These are phyloP conservation scores for Ceriops zippeliana DNA, from an alignment of 345 rosid genomes.

Conservation along the genomic window DNA sequence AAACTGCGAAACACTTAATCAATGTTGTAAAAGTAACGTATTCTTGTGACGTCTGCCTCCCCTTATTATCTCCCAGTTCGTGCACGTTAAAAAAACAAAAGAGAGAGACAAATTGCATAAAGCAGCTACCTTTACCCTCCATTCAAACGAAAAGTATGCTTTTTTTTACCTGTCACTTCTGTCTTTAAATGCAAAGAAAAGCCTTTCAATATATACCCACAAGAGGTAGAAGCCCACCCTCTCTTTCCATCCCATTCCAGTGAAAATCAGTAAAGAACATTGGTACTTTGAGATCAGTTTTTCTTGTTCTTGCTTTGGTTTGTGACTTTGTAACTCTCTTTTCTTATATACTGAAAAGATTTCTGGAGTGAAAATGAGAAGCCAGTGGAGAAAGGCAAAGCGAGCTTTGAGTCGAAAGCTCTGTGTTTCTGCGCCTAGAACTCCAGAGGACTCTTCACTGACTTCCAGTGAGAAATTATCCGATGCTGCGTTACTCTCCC, in stretches of 20 bases:
- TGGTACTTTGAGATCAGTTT: slow-evolving; percentile 27
- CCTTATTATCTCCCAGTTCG: no score
- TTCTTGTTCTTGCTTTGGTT: slow-evolving; percentile 14
- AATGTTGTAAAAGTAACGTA: no score
- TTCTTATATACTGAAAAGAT: slow-evolving; percentile 12
- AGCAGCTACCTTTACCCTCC: no score
- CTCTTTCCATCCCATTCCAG: slow-evolving; percentile 28
- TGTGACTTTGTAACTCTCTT: background rate
- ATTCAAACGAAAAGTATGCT: no score
- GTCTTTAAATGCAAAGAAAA: no score
- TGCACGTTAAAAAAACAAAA: no score
- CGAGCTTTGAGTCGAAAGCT: slow-evolving; percentile 28
- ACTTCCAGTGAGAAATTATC: slow-evolving; percentile 61
- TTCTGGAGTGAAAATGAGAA: slow-evolving; percentile 17
- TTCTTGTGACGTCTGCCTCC: no score
- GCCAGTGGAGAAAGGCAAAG: slow-evolving; percentile 34
- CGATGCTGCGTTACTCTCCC: slow-evolving; percentile 72
- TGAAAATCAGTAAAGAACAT: slow-evolving; percentile 13
- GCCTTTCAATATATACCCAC: slow-evolving; percentile 3
- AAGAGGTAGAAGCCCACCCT: slow-evolving; percentile 38
- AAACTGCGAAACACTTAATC: no score
- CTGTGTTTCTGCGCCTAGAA: slow-evolving; percentile 28
- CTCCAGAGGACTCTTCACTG: slow-evolving; percentile 22
- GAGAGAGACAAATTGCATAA: no score
- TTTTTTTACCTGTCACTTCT: no score